Base-by-base conservation (phyloP, 2,329 filamentous ascomycete species). In the Xylariomycetidae sp. region DNA sequence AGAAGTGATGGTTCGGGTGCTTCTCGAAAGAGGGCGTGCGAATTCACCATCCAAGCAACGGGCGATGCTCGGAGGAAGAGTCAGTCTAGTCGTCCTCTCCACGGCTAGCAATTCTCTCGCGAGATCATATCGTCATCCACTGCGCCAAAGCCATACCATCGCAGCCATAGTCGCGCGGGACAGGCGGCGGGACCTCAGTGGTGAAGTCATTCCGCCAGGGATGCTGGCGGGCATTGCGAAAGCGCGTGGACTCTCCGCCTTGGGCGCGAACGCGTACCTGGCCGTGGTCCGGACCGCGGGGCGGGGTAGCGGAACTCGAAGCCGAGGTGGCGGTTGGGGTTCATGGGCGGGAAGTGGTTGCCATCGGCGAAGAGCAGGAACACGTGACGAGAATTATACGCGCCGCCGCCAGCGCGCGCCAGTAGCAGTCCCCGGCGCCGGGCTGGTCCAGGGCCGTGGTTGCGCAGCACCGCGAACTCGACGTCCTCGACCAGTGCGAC, bases 241-340 rank as follows among this genome's bases (percentile, higher is more conserved):
- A 23, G 32, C 34, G 43, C n/a, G 17, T 30, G 3, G 42, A 40
- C 14, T 25, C n/a, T n/a, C 20, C 12, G 32, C 37, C 29, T 41
- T 42, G 8, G 49, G 48, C 2, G 49, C 49, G 18, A 39, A 33
- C n/a, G 13, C 13, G 37, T 43, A 51, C 13, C 30, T 32, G 7
- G 43, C 38, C n/a, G 49, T 52, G 10, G 26, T 39, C 9, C 33
- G 40, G 24, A 45, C 42, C 2, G 50, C 58, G 22, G 54, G 30
- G 4, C 55, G 48, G 57, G 57, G 25, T 57, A 50, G 27, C 44
- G 48, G 38, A 60, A 60, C 35, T 61, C 57, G 29, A 40, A 55
- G n/a, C 46, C 31, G 19, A 43, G 29, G 40, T 44, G 53, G 2
- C 56, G 44, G 34, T 59, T 59, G 6, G 57, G 54, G 10, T 49